These are phyloP conservation scores for Phytophthora lateralis DNA, from an alignment of 352 stramenopile species.

Conservation along the genomic window DNA sequence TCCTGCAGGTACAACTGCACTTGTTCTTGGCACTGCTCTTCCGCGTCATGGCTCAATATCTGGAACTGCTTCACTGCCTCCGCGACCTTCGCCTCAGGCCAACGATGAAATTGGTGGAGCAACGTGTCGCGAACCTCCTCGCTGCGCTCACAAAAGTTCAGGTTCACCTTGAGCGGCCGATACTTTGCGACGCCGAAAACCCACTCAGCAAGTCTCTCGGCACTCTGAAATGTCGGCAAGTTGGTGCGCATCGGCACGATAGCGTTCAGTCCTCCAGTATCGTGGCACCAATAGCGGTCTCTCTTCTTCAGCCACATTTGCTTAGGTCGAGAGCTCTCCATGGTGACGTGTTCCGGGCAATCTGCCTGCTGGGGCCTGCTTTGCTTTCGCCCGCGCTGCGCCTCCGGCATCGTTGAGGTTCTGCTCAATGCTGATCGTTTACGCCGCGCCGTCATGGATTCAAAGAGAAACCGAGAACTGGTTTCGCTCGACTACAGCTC, in stretches of 20 bases:
- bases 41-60: slow-evolving; percentile 1
- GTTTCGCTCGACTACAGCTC: background rate
- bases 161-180: slow-evolving; percentile 25
- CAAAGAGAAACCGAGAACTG: slow-evolving; percentile 1
- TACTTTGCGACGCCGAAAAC: slow-evolving; percentile 26
- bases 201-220: slow-evolving; percentile 23
- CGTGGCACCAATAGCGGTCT: background rate
- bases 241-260: background rate
- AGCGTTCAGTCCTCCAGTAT: background rate
- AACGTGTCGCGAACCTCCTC: slow-evolving; percentile 31
- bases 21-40: slow-evolving; percentile 28
- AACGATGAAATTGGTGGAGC: slow-evolving; percentile 36
- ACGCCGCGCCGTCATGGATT: slow-evolving; percentile 18
- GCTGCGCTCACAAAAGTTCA: slow-evolving; percentile 14
- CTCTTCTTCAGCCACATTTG: slow-evolving; percentile 13
- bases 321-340: slow-evolving; percentile 5
- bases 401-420: slow-evolving; percentile 8
- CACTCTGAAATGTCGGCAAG: slow-evolving; percentile 8
- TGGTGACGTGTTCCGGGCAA: background rate
- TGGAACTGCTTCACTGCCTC: slow-evolving; percentile 9
- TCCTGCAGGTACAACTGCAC: slow-evolving; percentile 33
- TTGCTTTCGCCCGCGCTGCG: slow-evolving; percentile 1
- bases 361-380: background rate
- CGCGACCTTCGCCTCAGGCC: slow-evolving; percentile 27
- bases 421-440: slow-evolving; percentile 16